Base-by-base conservation (phyloP, 768 basidiomycete species). In the Agrocybe pediades region DNA sequence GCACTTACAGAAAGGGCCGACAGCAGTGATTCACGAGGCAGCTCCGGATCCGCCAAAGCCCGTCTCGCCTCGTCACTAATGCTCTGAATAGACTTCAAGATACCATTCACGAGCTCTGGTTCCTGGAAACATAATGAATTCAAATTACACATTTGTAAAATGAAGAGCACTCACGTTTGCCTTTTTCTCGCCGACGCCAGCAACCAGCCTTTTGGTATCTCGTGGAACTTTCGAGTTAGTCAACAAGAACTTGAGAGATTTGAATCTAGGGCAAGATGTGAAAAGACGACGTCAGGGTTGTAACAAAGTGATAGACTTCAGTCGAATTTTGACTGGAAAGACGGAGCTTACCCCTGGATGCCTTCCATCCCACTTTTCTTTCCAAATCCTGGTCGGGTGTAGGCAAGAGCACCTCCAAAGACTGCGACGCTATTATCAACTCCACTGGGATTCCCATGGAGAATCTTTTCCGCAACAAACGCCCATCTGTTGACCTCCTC, bases 391-490 rank as follows among this genome's bases (percentile, higher is more conserved):
- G 91, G 76, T 51, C 90, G 84, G 16, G 88, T 91, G 72, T 96
- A 99, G 17, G 87, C 84, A 59, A 98, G 76, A 23, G 94, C 97
- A 44, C 96, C 96, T 17, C 97, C 97, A 64, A 87, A 90, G 0
- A 94, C 90, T 15, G 91, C 82, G 29, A 98, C 92, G 17, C 95
- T 90, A 69, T 99, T 98, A 68, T 99, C 97, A 20, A 99, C 90
- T 8, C 97, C 97, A 62, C 93, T 96, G 2, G 97, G 97, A 64
- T 90, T 98, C 0, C 97, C 97, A 67, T 99, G 97, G 46, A 98
- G 74, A 39, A 99, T 88, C 71, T 98, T 98, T 74, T 99, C 97
- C 9, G 88, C 82, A 47, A 98, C 76, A 71, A 97, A 98, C 17
- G 97, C 94, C 86, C 94, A 98, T 43, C 80, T 78, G 70, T 99